Percentiles rank a stretch among this genome's conserved stretches.
Conservation (phyloP, 371 early-diverging fungal genomes). For the Saksenaea oblongispora region DNA sequence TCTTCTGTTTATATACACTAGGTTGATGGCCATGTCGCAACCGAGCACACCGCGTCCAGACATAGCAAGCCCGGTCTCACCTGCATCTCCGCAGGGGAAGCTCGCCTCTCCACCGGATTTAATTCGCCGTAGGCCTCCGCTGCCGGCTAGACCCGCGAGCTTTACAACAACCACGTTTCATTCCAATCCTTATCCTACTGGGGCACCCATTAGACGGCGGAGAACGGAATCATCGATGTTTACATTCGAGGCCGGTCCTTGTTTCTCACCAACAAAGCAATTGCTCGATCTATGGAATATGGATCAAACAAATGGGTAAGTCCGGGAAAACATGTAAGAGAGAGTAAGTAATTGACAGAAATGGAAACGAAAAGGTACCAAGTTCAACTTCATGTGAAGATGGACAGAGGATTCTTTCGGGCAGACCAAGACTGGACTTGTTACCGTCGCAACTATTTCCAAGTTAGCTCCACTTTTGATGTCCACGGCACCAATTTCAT, state of each 20-base stretch:
- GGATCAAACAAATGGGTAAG: conserved; percentile 48
- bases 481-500: conserved; percentile 49
- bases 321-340: not conserved
- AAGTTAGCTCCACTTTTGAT: conserved; percentile 74
- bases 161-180: conserved; percentile 48
- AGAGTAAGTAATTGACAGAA: not conserved
- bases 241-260: conserved; percentile 50
- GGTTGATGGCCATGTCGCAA: conserved; percentile 20
- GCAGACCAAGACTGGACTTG: conserved; percentile 88
- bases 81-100: conserved; percentile 16
- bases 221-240: conserved; percentile 51
- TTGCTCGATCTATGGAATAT: conserved; percentile 39
- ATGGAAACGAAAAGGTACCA: conserved; percentile 31
- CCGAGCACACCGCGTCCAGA: conserved; percentile 24
- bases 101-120: conserved; percentile 27
- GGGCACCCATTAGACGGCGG: conserved; percentile 35
- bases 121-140: conserved; percentile 35
- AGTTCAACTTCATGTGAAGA: conserved; percentile 60
- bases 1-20: not conserved
- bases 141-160: conserved; percentile 42
- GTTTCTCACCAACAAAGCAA: conserved; percentile 45
- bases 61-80: conserved; percentile 12
- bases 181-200: conserved; percentile 43
- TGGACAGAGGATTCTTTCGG: conserved; percentile 79
- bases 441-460: conserved; percentile 91